These are phyloP conservation scores for Botryotinia calthae DNA, from an alignment of 2,329 filamentous ascomycete species.

Conservation along the genomic window DNA sequence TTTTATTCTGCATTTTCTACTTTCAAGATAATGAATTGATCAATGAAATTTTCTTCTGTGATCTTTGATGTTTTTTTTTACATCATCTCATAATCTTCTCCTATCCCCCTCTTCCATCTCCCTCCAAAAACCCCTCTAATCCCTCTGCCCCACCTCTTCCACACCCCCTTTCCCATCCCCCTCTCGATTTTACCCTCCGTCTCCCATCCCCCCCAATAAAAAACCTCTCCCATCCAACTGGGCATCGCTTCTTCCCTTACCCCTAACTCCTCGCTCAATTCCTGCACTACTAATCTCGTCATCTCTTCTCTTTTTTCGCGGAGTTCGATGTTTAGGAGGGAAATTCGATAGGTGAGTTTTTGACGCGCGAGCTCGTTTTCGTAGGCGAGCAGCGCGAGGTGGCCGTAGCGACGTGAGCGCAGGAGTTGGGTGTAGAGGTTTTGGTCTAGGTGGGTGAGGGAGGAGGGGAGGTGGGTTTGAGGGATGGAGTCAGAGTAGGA, in stretches of 20 bases:
- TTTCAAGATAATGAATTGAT: no score
- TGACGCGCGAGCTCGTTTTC: neutral
- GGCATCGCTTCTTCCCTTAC: neutral
- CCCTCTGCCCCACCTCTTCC: neutral
- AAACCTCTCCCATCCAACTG: neutral
- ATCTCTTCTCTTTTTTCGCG: neutral
- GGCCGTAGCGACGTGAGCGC: neutral
- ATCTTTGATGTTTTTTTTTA: no score
- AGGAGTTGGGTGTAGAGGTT: neutral
- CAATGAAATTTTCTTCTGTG: no score
- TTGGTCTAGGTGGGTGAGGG: neutral
- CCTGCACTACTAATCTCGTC: neutral
- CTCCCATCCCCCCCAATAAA: no score
- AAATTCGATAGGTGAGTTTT: neutral
- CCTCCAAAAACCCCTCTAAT: neutral
- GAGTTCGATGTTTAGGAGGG: neutral
- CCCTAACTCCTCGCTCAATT: neutral
- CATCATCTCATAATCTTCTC: neutral
- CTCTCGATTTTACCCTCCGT: neutral
- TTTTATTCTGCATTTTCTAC: neutral
- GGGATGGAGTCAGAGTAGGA: no score
- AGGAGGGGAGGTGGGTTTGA: no score
- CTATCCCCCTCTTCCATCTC: neutral
- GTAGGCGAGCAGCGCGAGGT: rapidly evolving
- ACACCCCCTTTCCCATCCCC: neutral